Percentiles rank a stretch among this genome's conserved stretches.
Conservation (phyloP, 2,329 filamentous ascomycete species). For the Fusarium devonianum region DNA sequence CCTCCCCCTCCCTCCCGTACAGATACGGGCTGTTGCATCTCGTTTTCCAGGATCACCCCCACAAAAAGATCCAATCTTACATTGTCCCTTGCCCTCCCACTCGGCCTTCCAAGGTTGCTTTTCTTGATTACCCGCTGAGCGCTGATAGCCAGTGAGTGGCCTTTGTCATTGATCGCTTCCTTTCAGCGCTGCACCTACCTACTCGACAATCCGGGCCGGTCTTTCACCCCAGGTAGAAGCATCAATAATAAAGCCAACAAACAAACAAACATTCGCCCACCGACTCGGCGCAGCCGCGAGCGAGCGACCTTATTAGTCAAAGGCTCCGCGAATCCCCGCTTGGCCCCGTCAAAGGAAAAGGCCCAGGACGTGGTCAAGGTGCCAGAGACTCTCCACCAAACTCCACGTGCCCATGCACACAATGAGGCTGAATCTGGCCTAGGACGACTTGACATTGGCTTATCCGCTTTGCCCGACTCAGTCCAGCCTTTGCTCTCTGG, state of each 20-base stretch:
- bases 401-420: conserved; percentile 40
- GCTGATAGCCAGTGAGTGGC: conserved; percentile 1
- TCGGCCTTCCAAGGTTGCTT: no score
- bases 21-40: conserved; percentile 28
- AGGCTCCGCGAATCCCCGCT: conserved; percentile 33
- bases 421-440: conserved; percentile 43
- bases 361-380: conserved; percentile 8
- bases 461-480: conserved; percentile 21
- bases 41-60: conserved; percentile 19
- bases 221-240: background rate
- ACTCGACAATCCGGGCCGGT: background rate
- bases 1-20: conserved; percentile 10
- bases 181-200: conserved; percentile 10
- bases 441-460: conserved; percentile 39
- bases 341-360: conserved; percentile 20
- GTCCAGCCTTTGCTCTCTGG: no score
- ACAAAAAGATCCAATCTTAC: conserved; percentile 33
- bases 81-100: background rate
- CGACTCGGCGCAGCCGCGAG: no score
- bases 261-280: no score
- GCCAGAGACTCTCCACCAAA: conserved; percentile 28
- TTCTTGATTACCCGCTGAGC: conserved; percentile 5
- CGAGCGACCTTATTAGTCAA: no score
- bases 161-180: background rate
- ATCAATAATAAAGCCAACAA: no score